phyloP scores from a whole-genome alignment of 257 asterid species.

The Capsicum chinense region DNA sequence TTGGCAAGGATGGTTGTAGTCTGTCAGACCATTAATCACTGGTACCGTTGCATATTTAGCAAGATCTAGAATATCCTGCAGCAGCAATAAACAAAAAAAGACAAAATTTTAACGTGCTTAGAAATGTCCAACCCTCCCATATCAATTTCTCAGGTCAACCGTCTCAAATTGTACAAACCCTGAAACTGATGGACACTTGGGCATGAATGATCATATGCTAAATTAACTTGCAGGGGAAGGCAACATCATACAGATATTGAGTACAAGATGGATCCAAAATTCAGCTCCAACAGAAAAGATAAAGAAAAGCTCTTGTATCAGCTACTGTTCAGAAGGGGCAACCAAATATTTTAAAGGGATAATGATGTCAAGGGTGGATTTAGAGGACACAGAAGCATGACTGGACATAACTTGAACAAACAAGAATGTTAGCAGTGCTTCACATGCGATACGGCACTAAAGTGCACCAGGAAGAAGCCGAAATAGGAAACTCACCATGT shows the following conservation, averaged over 20 bases:
- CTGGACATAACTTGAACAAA: conserved; percentile 9
- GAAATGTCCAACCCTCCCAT: conserved; percentile 1
- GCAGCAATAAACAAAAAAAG: conserved; percentile 27
- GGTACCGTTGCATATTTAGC: conserved; percentile 85
- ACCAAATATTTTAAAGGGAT: not conserved
- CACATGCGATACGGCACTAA: not conserved
- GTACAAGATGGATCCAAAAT: conserved; percentile 8
- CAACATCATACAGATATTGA: not conserved
- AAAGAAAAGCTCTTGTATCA: not conserved
- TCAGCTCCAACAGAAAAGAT: conserved; percentile 3
- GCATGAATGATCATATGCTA: not conserved
- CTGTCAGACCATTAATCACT: conserved; percentile 91
- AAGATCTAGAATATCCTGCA: conserved; percentile 90
- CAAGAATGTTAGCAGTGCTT: not conserved
- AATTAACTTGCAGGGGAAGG: not conserved
- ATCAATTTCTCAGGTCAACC: not conserved
- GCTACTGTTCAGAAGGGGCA: not conserved
- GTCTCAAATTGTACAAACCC: not conserved
- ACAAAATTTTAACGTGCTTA: not conserved
- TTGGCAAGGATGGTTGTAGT: conserved; percentile 96
- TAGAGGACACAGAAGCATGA: not conserved
- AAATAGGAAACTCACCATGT: conserved; percentile 47
- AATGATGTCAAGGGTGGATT: not conserved
- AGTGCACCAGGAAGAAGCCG: not conserved
- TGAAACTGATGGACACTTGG: not conserved